These are phyloP conservation scores for Skeletonema potamos DNA, from an alignment of 108 stramenopile genomes.

Conservation along the genomic window DNA sequence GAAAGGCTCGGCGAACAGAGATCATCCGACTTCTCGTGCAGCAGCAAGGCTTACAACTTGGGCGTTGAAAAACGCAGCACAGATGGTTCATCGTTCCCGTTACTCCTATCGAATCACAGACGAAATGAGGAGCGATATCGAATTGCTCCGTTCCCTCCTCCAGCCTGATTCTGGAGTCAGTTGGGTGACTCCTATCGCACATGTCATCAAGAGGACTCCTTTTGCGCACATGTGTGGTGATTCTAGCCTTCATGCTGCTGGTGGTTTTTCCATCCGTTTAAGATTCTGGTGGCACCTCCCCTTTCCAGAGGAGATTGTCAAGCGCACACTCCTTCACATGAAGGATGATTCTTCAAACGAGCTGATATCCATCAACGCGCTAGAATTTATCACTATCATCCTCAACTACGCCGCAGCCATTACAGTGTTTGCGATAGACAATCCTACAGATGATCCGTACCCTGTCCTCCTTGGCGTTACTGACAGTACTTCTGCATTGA, in stretches of 20 bases:
- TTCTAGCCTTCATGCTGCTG: conserved; percentile 7
- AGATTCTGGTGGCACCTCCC: conserved; percentile 24
- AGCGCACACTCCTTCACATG: neutral
- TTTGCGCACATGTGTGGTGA: neutral
- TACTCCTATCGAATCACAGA: neutral
- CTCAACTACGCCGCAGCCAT: conserved; percentile 13
- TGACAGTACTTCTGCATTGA: conserved; percentile 8
- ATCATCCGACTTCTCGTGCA: neutral
- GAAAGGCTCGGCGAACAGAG: neutral
- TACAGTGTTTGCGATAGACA: neutral
- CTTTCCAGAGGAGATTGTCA: neutral
- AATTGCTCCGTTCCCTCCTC: neutral
- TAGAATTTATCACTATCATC: conserved; percentile 22
- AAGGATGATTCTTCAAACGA: neutral
- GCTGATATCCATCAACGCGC: conserved; percentile 8
- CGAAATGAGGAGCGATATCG: neutral
- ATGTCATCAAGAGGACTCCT: neutral
- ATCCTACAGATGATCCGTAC: neutral
- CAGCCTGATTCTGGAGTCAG: neutral
- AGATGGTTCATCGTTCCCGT: neutral
- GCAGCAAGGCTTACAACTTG: too few species aligned
- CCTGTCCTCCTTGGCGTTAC: neutral
- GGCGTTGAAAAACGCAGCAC: too few species aligned
- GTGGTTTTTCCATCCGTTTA: neutral
- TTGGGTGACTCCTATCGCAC: conserved; percentile 3